These are phyloP conservation scores for Xylariaceae sp. DNA, from an alignment of 2,329 filamentous ascomycete species.

Conservation along the genomic window DNA sequence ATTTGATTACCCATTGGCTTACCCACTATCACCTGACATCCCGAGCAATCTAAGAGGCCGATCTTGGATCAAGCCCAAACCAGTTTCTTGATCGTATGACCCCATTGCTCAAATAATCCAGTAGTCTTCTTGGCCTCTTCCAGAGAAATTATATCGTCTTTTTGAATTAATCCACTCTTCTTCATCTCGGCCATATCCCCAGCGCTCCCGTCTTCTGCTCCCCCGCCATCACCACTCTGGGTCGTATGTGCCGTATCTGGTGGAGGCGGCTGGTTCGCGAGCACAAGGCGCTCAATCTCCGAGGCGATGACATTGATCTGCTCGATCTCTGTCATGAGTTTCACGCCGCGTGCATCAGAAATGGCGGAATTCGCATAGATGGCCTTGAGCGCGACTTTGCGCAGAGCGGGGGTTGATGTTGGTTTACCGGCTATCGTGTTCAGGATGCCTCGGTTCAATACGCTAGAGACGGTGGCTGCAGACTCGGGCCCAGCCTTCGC, in stretches of 20 bases:
- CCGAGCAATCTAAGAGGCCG: not conserved
- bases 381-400: slow-evolving; percentile 62
- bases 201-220: slow-evolving; percentile 29
- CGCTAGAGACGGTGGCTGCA: slow-evolving; percentile 24
- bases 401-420: slow-evolving; percentile 42
- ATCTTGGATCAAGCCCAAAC: slow-evolving; percentile 71
- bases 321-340: slow-evolving; percentile 60
- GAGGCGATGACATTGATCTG: slow-evolving; percentile 70
- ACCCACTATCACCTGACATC: not conserved
- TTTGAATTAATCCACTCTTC: slow-evolving; percentile 52
- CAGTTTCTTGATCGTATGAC: slow-evolving; percentile 90
- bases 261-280: slow-evolving; percentile 52
- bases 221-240: slow-evolving; percentile 28
- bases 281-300: slow-evolving; percentile 75
- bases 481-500: slow-evolving; percentile 27
- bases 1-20: no score
- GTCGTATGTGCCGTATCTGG: slow-evolving; percentile 3
- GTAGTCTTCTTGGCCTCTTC: slow-evolving; percentile 88
- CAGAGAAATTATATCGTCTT: slow-evolving; percentile 78
- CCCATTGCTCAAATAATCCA: slow-evolving; percentile 82
- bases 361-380: slow-evolving; percentile 60
- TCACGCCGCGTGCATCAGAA: slow-evolving; percentile 57
- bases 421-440: slow-evolving; percentile 37
- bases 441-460: slow-evolving; percentile 36
- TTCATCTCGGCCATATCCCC: slow-evolving; percentile 9